Evolutionary conservation across 2,329 filamentous ascomycete genomes (phyloP).

Genomic region (Emericellopsis atlantica): DNA sequence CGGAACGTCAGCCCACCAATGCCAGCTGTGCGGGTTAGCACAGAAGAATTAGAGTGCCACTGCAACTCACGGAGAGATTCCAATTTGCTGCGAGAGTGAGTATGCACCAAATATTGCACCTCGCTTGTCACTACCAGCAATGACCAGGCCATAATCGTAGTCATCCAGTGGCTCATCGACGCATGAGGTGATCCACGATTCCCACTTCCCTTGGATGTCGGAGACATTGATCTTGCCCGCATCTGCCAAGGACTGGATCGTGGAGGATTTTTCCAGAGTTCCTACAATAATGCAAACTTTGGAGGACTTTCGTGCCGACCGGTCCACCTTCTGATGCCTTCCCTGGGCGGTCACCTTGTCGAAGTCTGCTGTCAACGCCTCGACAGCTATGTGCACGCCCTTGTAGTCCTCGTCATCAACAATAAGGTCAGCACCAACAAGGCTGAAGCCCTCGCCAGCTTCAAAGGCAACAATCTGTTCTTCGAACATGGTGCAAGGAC

Average conservation of each 20-base stretch:
- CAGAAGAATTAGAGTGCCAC: background rate
- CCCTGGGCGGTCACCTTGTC: constrained; percentile 9
- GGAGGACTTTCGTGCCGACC: constrained; percentile 1
- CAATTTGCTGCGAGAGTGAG: constrained; percentile 58
- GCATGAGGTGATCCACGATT: constrained; percentile 49
- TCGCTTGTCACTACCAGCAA: constrained; percentile 52
- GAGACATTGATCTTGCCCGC: constrained; percentile 26
- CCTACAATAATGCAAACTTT: constrained; percentile 10
- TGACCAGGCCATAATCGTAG: constrained; percentile 46
- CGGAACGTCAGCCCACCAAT: constrained; percentile 39
- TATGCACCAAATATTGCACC: constrained; percentile 61
- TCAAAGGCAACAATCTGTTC: constrained; percentile 12
- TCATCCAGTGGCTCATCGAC: constrained; percentile 44
- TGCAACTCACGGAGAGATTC: constrained; percentile 13
- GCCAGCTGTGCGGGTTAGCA: background rate
- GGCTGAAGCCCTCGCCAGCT: constrained; percentile 10
- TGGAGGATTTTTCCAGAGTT: constrained; percentile 8
- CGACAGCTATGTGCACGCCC: constrained; percentile 19
- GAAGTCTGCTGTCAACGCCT: constrained; percentile 16
- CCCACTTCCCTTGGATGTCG: constrained; percentile 50
- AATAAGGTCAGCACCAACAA: constrained; percentile 15
- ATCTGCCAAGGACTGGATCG: background rate
- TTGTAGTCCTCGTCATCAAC: constrained; percentile 15
- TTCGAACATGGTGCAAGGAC: constrained; percentile 10
- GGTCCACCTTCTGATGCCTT: background rate